Percentiles rank a stretch among this genome's conserved stretches.
Conservation (phyloP, 306 rosid species). For the Quillaja saponaria region DNA sequence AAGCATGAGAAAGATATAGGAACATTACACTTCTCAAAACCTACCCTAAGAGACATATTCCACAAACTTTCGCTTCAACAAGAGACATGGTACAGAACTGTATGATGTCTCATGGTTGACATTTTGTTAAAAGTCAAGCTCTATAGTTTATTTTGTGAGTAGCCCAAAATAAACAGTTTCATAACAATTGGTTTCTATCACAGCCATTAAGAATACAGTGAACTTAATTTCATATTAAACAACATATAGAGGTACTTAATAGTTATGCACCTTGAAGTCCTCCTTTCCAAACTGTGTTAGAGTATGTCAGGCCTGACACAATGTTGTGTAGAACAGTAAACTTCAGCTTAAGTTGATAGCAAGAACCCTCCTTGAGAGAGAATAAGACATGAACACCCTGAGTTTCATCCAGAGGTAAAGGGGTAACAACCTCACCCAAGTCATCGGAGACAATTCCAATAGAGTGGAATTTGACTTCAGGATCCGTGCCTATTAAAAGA, state of each 20-base stretch:
- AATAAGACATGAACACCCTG: conserved; percentile 51
- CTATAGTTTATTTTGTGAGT: no score
- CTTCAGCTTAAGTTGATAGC: conserved; percentile 68
- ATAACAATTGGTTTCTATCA: no score
- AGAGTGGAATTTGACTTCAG: conserved; percentile 89
- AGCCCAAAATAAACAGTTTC: not conserved
- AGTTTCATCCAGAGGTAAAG: conserved; percentile 60
- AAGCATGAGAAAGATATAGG: no score
- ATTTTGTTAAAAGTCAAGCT: not conserved
- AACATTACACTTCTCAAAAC: conserved; percentile 1
- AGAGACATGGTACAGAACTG: no score
- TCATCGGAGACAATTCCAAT: conserved; percentile 74
- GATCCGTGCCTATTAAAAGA: conserved; percentile 53
- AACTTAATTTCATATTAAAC: not conserved
- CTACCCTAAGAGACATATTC: not conserved
- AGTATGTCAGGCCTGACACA: conserved; percentile 81
- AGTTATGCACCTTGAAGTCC: conserved; percentile 65
- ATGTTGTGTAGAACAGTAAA: conserved; percentile 89
- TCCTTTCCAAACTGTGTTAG: conserved; percentile 91
- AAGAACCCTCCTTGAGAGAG: conserved; percentile 73
- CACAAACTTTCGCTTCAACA: not conserved
- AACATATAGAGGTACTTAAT: not conserved
- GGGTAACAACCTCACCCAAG: conserved; percentile 65
- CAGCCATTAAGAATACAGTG: not conserved
- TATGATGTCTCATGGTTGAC: no score